phyloP scores from a whole-genome alignment of 331 rosid genomes.

The Arachis monticola region DNA sequence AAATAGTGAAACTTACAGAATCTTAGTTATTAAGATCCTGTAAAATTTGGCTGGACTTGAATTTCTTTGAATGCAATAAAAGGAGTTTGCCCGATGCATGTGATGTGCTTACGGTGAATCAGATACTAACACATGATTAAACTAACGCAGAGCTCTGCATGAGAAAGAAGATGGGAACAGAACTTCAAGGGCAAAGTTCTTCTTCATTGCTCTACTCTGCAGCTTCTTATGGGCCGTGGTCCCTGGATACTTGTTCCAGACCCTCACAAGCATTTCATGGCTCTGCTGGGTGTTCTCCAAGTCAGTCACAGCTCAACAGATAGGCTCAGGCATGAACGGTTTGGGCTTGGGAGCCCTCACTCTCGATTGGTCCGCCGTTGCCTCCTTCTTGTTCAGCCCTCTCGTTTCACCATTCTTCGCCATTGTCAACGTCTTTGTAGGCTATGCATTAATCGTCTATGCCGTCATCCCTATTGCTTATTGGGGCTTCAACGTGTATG shows the following conservation, averaged over 20 bases:
- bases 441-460: constrained; percentile 55
- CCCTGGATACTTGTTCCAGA: constrained; percentile 76
- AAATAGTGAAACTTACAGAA: no score
- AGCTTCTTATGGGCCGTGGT: constrained; percentile 67
- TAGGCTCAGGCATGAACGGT: constrained; percentile 81
- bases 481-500: constrained; percentile 65
- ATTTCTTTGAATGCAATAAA: no score
- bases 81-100: no score
- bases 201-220: constrained; percentile 64
- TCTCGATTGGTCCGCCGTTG: constrained; percentile 71
- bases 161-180: constrained; percentile 56
- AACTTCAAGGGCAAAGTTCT: constrained; percentile 69
- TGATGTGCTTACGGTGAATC: no score
- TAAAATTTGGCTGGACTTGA: no score
- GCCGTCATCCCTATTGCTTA: constrained; percentile 59
- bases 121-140: no score
- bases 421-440: constrained; percentile 59
- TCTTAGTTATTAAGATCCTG: no score
- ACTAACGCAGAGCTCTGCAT: constrained; percentile 61
- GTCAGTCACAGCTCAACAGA: constrained; percentile 74
- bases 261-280: constrained; percentile 78
- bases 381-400: constrained; percentile 76
- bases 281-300: constrained; percentile 68
- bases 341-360: constrained; percentile 78
- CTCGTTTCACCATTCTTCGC: constrained; percentile 73